Evolutionary conservation across 1,139 yeast species (phyloP).

Genomic region (Meyerozyma smithsonii): DNA sequence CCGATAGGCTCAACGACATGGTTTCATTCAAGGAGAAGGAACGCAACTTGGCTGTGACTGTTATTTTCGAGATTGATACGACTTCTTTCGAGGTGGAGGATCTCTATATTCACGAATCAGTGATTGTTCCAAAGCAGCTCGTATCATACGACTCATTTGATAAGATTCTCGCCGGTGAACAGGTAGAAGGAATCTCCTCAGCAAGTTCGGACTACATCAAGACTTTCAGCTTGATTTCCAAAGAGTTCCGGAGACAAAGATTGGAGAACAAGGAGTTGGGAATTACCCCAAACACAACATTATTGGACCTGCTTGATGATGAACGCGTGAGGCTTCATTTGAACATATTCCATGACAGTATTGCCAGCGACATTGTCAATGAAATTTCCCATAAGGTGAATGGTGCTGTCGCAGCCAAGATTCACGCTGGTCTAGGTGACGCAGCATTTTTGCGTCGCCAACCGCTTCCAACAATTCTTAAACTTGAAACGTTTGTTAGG

Average conservation of each 20-base stretch:
- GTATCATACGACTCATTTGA: slow-evolving; percentile 53
- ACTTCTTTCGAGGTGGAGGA: slow-evolving; percentile 69
- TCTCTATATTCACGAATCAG: slow-evolving; percentile 73
- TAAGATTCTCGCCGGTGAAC: slow-evolving; percentile 33
- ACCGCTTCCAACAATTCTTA: slow-evolving; percentile 75
- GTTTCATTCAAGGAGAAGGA: slow-evolving; percentile 63
- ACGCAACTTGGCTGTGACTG: slow-evolving; percentile 67
- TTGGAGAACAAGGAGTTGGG: slow-evolving; percentile 47
- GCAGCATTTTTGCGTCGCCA: slow-evolving; percentile 84
- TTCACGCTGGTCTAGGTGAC: slow-evolving; percentile 75
- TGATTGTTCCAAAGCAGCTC: slow-evolving; percentile 56
- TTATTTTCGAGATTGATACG: slow-evolving; percentile 77
- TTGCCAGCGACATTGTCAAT: slow-evolving; percentile 56
- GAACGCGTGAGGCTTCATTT: slow-evolving; percentile 69
- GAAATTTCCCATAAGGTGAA: slow-evolving; percentile 83
- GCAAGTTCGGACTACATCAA: slow-evolving; percentile 66
- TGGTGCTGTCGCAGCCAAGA: slow-evolving; percentile 77
- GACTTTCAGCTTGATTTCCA: slow-evolving; percentile 61
- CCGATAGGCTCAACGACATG: slow-evolving; percentile 54
- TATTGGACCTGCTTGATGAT: slow-evolving; percentile 80
- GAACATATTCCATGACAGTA: slow-evolving; percentile 65
- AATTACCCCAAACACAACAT: slow-evolving; percentile 54
- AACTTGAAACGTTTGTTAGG: slow-evolving; percentile 74
- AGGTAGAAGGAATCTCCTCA: slow-evolving; percentile 36
- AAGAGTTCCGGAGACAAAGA: slow-evolving; percentile 71